Evolutionary conservation across 352 stramenopile species (phyloP), one percentile per base, ranked within the genome.

Genomic region (Phytopythium ostracodes): DNA sequence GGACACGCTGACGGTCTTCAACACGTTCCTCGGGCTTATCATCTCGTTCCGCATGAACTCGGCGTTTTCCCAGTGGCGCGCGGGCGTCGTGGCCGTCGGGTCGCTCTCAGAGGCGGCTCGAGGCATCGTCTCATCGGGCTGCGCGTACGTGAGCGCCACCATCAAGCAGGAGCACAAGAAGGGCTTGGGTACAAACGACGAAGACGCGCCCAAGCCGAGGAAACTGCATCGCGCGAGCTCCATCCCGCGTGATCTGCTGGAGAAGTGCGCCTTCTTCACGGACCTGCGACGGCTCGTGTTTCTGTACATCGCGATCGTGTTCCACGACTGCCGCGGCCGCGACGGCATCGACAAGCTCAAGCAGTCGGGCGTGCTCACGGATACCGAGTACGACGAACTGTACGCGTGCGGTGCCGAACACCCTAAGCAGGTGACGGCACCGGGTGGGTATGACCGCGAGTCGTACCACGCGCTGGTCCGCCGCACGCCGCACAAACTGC

Each of bases 1-100:
- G 0, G 81, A 92, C 67, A 89, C 85, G 22, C 68, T 94, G 35
- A 89, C 81, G n/a, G 85, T 94, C 15, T 92, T 92, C 69, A 94
- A 94, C 71, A 90, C 82, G 50, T 94, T 94, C 52, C 62, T 94
- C 2, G 85, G 82, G 2, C 78, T 94, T 59, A 89, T 76, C 31
- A 73, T 92, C 50, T 92, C 82, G 31, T 94, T 92, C 57, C 81
- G 85, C 35, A 73, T 92, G 68, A 94, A 94, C 56, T 92, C 82
- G 47, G 85, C 85, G 4, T 94, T 94, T 61, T 64, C 77, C 17
- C 82, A 92, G 63, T 94, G 82, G 85, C 82, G 85, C 18, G 68
- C 77, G 15, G 85, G 85, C 33, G 76, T 94, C 33, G 68, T 90
- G 22, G 77, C 84, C 5, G 74, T 89, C 24, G 80, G 78, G 4